These are phyloP conservation scores for Lentinula sp. DNA, from an alignment of 768 basidiomycete genomes.

Conservation along the genomic window DNA sequence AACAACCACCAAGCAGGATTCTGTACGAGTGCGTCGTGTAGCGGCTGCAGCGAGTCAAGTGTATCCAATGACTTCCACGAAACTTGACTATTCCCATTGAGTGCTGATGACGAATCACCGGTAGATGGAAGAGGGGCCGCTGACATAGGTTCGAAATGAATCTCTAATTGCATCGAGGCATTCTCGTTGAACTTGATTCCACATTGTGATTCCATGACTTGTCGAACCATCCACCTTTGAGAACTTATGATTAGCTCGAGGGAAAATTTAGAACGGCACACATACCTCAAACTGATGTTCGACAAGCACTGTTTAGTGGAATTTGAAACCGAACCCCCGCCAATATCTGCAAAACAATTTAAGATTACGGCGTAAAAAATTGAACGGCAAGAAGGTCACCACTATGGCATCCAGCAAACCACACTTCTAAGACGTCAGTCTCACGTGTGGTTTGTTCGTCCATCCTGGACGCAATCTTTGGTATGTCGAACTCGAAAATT, in stretches of 20 bases:
- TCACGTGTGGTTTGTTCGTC: background rate
- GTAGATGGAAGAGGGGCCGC: background rate
- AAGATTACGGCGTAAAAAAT: background rate
- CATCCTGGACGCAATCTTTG: background rate
- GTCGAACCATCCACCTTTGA: conserved; percentile 52
- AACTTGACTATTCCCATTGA: background rate
- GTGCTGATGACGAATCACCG: background rate
- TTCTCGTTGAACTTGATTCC: conserved; percentile 38
- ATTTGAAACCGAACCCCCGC: conserved; percentile 37
- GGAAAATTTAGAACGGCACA: too few species aligned
- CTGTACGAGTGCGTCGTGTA: conserved; percentile 30
- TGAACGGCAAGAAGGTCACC: conserved; percentile 30
- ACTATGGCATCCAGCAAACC: conserved; percentile 71
- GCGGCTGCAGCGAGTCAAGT: conserved; percentile 28
- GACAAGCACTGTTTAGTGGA: conserved; percentile 25
- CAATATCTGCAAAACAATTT: conserved; percentile 30
- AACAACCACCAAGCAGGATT: conserved; percentile 41
- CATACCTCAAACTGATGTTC: conserved; percentile 25
- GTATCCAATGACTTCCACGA: background rate
- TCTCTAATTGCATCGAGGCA: conserved; percentile 25
- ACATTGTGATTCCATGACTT: conserved; percentile 34
- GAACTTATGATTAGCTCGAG: background rate
- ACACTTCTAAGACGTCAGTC: conserved; percentile 68
- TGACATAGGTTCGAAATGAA: background rate
- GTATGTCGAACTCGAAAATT: background rate